Conservation (phyloP, 371 early-diverging fungal genomes). For the Mortierella sp. region DNA sequence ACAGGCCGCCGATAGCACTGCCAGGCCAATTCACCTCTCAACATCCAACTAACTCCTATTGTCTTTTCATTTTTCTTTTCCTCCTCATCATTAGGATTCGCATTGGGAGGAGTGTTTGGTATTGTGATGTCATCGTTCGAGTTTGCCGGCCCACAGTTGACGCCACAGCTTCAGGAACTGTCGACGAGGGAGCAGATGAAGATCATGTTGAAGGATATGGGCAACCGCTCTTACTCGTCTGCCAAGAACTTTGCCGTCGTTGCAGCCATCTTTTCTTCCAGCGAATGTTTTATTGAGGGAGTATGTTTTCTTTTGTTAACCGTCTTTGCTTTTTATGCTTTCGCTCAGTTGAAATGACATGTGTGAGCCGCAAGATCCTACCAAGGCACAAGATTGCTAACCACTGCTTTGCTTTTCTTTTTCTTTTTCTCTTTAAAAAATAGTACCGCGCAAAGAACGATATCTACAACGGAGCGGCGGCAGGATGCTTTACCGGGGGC, state of each 20-base stretch:
- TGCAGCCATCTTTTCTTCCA: conserved; percentile 91
- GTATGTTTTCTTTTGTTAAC: conserved; percentile 60
- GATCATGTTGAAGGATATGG: conserved; percentile 91
- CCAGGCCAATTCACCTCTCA: too few relatives aligned
- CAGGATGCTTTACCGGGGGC: conserved; percentile 96
- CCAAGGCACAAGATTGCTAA: background rate
- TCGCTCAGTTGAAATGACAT: background rate
- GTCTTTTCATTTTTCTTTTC: background rate
- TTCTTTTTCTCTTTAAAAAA: background rate
- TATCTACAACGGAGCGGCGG: conserved; percentile 87
- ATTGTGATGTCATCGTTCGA: conserved; percentile 93
- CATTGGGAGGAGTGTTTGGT: conserved; percentile 92
- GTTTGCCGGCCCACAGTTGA: conserved; percentile 73
- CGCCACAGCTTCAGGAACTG: conserved; percentile 71
- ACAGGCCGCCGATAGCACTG: too few relatives aligned
- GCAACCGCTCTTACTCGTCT: conserved; percentile 76
- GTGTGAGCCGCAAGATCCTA: background rate
- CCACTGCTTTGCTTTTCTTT: background rate
- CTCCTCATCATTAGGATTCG: conserved; percentile 75
- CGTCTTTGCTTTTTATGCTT: background rate
- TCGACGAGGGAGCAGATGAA: conserved; percentile 85
- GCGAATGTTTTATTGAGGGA: conserved; percentile 95
- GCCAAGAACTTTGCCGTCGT: conserved; percentile 97
- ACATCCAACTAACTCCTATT: background rate
- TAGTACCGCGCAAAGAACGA: conserved; percentile 97